A percentile compares a stretch with the other conserved stretches of the same genome.
Evolutionary conservation across 805 yeast genomes (phyloP).

Genomic region (Candida maesae): DNA sequence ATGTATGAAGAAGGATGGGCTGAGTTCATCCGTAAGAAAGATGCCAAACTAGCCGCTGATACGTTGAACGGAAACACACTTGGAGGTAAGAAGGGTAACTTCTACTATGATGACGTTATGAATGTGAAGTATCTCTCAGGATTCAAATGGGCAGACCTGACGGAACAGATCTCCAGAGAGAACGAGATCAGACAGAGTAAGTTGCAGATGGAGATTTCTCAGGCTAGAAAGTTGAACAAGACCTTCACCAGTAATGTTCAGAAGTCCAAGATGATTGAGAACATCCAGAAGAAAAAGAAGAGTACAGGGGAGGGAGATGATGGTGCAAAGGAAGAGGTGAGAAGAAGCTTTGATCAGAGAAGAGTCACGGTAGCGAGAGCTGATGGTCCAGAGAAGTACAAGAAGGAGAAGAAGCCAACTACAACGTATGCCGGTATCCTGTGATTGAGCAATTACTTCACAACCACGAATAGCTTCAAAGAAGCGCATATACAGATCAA

Average conservation of each 20-base stretch:
- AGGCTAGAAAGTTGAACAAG: slow-evolving; percentile 83
- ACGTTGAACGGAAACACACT: slow-evolving; percentile 84
- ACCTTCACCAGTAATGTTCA: slow-evolving; percentile 82
- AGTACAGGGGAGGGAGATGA: slow-evolving; percentile 23
- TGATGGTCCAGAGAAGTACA: slow-evolving; percentile 47
- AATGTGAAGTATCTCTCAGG: slow-evolving; percentile 86
- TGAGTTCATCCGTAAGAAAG: slow-evolving; percentile 76
- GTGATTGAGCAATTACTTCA: slow-evolving; percentile 1
- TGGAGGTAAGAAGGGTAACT: slow-evolving; percentile 90
- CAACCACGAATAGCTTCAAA: neutral
- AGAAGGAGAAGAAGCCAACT: slow-evolving; percentile 30
- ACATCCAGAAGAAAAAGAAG: slow-evolving; percentile 42
- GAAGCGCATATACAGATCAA: neutral
- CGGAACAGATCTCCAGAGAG: slow-evolving; percentile 89
- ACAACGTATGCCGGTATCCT: slow-evolving; percentile 29
- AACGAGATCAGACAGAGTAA: slow-evolving; percentile 85
- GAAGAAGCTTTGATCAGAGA: slow-evolving; percentile 70
- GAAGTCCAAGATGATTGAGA: slow-evolving; percentile 72
- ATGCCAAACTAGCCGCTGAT: slow-evolving; percentile 83
- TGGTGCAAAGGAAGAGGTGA: too few species aligned
- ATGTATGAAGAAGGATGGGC: slow-evolving; percentile 96
- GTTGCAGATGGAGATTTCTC: slow-evolving; percentile 82
- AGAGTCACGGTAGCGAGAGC: slow-evolving; percentile 64
- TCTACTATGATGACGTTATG: slow-evolving; percentile 90
- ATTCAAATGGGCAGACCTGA: slow-evolving; percentile 93